A percentile compares a stretch with the other conserved stretches of the same genome.
Evolutionary conservation across 371 early-diverging fungal genomes (phyloP).

Genomic region (Lichtheimia ramosa): DNA sequence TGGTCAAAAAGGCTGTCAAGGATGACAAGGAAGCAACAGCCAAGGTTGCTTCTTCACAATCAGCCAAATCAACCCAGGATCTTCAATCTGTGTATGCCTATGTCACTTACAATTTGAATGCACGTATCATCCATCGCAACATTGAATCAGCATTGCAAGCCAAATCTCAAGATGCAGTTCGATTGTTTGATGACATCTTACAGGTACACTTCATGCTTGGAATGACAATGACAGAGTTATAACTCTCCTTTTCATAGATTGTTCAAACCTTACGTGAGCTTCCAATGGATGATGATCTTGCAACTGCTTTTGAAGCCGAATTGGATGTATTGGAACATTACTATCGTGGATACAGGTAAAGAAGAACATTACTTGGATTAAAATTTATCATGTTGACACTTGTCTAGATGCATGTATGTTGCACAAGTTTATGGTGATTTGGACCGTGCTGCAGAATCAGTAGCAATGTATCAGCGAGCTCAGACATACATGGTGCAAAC

Average conservation of each 20-base stretch:
- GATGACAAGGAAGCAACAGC: conserved; percentile 67
- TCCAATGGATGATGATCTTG: conserved; percentile 47
- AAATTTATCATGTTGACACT: too few relatives aligned
- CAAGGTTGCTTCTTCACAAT: conserved; percentile 73
- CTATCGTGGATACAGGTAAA: conserved; percentile 56
- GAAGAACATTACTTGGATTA: too few relatives aligned
- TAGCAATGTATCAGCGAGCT: conserved; percentile 67
- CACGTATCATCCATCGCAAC: conserved; percentile 58
- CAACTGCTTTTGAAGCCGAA: conserved; percentile 42
- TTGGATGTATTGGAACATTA: conserved; percentile 52
- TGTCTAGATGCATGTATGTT: conserved; percentile 45
- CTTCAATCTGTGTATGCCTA: conserved; percentile 57
- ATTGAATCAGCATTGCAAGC: conserved; percentile 41
- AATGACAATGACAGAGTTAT: background rate
- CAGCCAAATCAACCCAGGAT: conserved; percentile 60
- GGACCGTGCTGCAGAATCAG: conserved; percentile 54
- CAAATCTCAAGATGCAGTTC: conserved; percentile 64
- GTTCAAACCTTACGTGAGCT: conserved; percentile 55
- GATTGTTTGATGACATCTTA: conserved; percentile 64
- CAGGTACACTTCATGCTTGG: conserved; percentile 43
- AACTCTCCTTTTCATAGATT: conserved; percentile 13
- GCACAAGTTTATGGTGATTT: conserved; percentile 52
- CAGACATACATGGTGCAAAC: conserved; percentile 54
- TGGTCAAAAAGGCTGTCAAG: conserved; percentile 60
- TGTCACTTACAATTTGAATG: conserved; percentile 56